phyloP scores from a whole-genome alignment of 2,329 filamentous ascomycete species.

The Fusarium setosum region DNA sequence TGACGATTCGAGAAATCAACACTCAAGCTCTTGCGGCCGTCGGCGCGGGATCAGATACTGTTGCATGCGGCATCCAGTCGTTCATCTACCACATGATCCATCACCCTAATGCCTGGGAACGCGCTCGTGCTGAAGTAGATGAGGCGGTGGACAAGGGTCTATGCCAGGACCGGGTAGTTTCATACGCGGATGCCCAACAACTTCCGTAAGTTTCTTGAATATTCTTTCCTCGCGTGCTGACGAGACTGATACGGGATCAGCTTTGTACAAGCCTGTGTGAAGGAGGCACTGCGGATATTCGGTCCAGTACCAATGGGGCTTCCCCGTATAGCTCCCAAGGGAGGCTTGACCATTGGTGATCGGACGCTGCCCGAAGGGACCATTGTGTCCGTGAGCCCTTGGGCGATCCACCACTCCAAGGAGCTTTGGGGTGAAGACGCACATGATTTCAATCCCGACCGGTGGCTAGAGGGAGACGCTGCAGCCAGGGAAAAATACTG shows the following conservation, averaged over 20 bases:
- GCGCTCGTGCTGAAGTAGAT: slow-evolving; percentile 13
- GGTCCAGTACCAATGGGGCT: slow-evolving; percentile 38
- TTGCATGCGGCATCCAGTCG: slow-evolving; percentile 18
- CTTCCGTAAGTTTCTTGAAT: slow-evolving; percentile 37
- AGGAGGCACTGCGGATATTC: slow-evolving; percentile 55
- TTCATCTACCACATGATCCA: slow-evolving; percentile 25
- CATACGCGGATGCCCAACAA: slow-evolving; percentile 39
- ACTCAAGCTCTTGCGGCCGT: slow-evolving; percentile 11
- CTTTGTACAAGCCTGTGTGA: slow-evolving; percentile 49
- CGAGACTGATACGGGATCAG: neutral
- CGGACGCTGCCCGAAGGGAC: slow-evolving; percentile 46
- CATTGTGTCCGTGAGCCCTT: slow-evolving; percentile 26
- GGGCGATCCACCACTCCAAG: slow-evolving; percentile 43
- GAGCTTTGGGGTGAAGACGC: slow-evolving; percentile 53
- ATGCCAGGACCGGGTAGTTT: slow-evolving; percentile 9
- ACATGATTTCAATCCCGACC: slow-evolving; percentile 34
- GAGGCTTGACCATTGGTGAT: slow-evolving; percentile 45
- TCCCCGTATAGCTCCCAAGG: slow-evolving; percentile 43
- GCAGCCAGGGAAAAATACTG: slow-evolving; percentile 11
- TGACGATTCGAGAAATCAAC: slow-evolving; percentile 23
- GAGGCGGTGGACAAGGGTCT: neutral
- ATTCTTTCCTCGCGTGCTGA: too few relatives aligned
- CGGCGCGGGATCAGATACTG: slow-evolving; percentile 18
- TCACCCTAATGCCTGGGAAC: slow-evolving; percentile 8
- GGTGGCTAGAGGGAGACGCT: slow-evolving; percentile 16